These are phyloP conservation scores for Mentha longifolia DNA, from an alignment of 257 asterid genomes.

Conservation along the genomic window DNA sequence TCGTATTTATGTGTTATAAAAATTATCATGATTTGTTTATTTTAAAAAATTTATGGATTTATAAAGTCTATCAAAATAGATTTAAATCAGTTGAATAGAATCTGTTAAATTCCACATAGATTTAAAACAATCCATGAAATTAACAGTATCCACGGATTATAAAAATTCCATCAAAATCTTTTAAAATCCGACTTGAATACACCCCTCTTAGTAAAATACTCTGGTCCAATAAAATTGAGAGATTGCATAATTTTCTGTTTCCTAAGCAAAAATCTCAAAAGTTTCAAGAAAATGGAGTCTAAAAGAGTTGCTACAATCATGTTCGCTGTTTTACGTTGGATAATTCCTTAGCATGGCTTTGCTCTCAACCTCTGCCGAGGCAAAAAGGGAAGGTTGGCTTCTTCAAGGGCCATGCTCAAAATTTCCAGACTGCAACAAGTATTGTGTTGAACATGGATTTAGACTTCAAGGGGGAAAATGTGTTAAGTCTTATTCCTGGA, in stretches of 20 bases:
- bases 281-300: conserved; percentile 4
- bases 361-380: neutral
- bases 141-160: too few species aligned
- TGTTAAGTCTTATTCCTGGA: neutral
- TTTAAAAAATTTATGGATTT: too few species aligned
- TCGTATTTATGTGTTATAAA: too few species aligned
- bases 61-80: too few species aligned
- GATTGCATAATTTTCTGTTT: neutral
- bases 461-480: conserved; percentile 2
- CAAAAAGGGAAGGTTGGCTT: neutral
- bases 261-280: neutral
- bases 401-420: conserved; percentile 24
- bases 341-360: conserved; percentile 7
- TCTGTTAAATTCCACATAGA: too few species aligned
- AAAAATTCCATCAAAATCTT: too few species aligned
- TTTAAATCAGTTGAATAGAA: too few species aligned
- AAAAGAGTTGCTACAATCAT: neutral
- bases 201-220: too few species aligned
- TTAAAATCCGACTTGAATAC: too few species aligned
- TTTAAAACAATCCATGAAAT: too few species aligned
- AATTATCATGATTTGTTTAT: too few species aligned
- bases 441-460: conserved; percentile 5
- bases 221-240: too few species aligned
- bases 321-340: neutral
- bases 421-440: neutral